Evolutionary conservation across 2,329 filamentous ascomycete genomes (phyloP), one percentile per base, ranked within the genome.

Genomic region (Mariannaea sp.): DNA sequence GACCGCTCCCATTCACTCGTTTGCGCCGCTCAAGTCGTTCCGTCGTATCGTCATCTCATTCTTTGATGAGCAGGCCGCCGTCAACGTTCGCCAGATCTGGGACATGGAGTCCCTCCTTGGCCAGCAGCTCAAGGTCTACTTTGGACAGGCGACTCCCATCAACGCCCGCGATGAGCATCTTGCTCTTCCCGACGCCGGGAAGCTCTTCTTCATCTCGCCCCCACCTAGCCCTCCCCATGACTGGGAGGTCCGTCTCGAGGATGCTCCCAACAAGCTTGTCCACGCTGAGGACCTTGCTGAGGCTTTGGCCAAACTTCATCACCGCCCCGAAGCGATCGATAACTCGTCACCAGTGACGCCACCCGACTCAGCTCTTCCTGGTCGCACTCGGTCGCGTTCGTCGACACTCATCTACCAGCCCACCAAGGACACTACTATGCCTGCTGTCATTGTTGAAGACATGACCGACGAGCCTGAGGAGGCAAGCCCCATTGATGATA

Each of bases 21-120:
- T 89, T 80, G 84, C 88, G 9, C 90, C 90, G 0, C 82, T 94
- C 58, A 90, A 90, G 71, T 92, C 88, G 6, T 91, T 94, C 79
- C 84, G 87, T 59, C 87, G 90, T 70, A 91, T 94, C 66, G 80
- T 93, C 63, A 84, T 89, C 56, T 90, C 88, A 62, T 93, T 94
- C 78, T 86, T 81, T 72, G 83, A 85, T 56, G 78, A 82, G 65
- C 81, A 86, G 47, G 82, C 87, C 48, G 89, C 90, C 51, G 84
- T 90, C 64, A 77, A 79, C 50, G 87, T 93, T 50, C 86, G 88
- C 58, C 77, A 84, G 61, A 78, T 87, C 49, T 89, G 91, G 73
- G 89, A 94, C 66, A 86, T 87, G 64, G 87, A 92, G 73, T 76
- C 77, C 19, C 79, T 93, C 60, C 82, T 92, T 74, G 89, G 88